These are phyloP conservation scores for Trametes cinnabarina DNA, from an alignment of 768 basidiomycete genomes.

Conservation along the genomic window DNA sequence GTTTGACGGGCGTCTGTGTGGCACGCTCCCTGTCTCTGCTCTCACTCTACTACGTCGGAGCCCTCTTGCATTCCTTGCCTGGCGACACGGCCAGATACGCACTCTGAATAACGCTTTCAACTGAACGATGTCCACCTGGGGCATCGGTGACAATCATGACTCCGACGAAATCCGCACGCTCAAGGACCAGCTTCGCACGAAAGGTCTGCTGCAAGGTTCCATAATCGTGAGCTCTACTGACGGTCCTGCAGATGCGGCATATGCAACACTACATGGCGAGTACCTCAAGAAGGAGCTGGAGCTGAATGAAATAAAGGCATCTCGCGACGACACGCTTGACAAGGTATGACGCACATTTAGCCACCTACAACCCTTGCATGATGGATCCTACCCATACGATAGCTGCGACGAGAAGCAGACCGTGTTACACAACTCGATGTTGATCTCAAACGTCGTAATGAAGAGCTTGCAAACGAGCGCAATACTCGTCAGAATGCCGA, in stretches of 20 bases:
- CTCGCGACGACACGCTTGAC: slow-evolving; percentile 35
- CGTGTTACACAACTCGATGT: slow-evolving; percentile 55
- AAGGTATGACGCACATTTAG: slow-evolving; percentile 31
- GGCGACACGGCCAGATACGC: background rate
- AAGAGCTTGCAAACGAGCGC: slow-evolving; percentile 57
- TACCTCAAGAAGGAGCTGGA: slow-evolving; percentile 39
- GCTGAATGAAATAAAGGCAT: slow-evolving; percentile 32
- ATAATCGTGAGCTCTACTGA: background rate
- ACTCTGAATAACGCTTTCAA: background rate
- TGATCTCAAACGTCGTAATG: slow-evolving; percentile 46
- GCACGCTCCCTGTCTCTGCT: slow-evolving; percentile 8
- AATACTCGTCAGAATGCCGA: slow-evolving; percentile 51
- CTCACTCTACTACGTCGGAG: background rate
- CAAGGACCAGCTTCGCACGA: slow-evolving; percentile 37
- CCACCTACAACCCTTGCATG: slow-evolving; percentile 4
- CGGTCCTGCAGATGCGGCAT: slow-evolving; percentile 33
- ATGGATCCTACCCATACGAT: background rate
- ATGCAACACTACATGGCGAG: slow-evolving; percentile 33
- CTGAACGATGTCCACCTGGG: slow-evolving; percentile 37
- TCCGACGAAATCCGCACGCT: slow-evolving; percentile 37
- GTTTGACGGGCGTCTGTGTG: slow-evolving; percentile 5
- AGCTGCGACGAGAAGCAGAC: slow-evolving; percentile 59
- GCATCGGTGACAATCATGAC: slow-evolving; percentile 40
- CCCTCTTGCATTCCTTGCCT: background rate
- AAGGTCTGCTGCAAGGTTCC: slow-evolving; percentile 27